Evolutionary conservation across 1,139 yeast genomes (phyloP).

Genomic region (Williopsis jadinii): DNA sequence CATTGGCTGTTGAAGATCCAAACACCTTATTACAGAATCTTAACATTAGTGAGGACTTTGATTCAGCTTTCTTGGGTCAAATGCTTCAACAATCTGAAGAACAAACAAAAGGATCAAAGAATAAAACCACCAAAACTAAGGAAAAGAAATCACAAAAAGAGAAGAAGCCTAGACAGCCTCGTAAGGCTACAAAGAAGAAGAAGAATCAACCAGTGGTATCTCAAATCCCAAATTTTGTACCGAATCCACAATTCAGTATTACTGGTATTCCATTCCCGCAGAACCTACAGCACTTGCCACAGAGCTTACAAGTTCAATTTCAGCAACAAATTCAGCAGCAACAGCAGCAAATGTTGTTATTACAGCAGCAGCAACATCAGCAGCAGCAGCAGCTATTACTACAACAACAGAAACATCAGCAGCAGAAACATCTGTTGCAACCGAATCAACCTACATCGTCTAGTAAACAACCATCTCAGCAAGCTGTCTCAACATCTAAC

Average conservation of each 20-base stretch:
- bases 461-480: background rate
- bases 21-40: conserved; percentile 45
- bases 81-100: conserved; percentile 12
- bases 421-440: conserved; percentile 2
- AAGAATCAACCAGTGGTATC: conserved; percentile 16
- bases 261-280: conserved; percentile 17
- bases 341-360: conserved; percentile 11
- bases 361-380: conserved; percentile 5
- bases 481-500: background rate
- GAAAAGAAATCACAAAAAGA: conserved; percentile 22
- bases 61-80: conserved; percentile 12
- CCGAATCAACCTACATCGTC: background rate
- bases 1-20: conserved; percentile 65
- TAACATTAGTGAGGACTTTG: conserved; percentile 29
- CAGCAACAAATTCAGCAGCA: conserved; percentile 19
- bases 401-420: conserved; percentile 3
- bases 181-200: conserved; percentile 20
- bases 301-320: conserved; percentile 17
- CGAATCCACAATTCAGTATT: conserved; percentile 13
- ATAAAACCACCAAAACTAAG: conserved; percentile 18
- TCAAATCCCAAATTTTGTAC: conserved; percentile 19
- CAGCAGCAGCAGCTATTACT: conserved; percentile 6
- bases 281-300: conserved; percentile 14
- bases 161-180: conserved; percentile 22
- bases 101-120: conserved; percentile 13